Conservation (phyloP, 2,329 filamentous ascomycete genomes). For the Colletotrichum brevisporum region DNA sequence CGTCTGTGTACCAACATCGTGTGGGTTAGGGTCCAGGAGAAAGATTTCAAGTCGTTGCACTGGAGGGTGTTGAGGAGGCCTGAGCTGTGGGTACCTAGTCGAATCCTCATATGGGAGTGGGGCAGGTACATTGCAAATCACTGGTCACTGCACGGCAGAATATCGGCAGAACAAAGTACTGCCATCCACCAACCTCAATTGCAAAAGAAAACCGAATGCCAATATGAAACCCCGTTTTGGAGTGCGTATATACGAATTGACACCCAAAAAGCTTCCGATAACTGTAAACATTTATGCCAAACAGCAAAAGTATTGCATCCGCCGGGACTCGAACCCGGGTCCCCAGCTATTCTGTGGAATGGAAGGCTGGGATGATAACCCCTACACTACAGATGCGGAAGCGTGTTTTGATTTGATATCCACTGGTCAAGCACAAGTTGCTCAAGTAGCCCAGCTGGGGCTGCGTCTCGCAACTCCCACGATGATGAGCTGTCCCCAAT, state of each 20-base stretch:
- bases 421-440: not conserved
- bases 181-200: too few relatives aligned
- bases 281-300: not conserved
- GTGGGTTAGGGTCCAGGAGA: constrained; percentile 4
- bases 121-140: not conserved
- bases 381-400: constrained; percentile 22
- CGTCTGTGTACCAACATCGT: constrained; percentile 10
- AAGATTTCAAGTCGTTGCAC: constrained; percentile 15
- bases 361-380: constrained; percentile 33
- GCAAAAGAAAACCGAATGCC: too few relatives aligned
- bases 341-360: not conserved
- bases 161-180: too few relatives aligned
- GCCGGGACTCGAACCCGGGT: constrained; percentile 29
- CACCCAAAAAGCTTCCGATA: too few relatives aligned
- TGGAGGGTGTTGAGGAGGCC: constrained; percentile 10
- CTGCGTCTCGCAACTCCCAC: too few relatives aligned
- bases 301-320: not conserved
- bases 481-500: too few relatives aligned
- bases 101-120: not conserved
- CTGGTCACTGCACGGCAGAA: too few relatives aligned
- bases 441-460: not conserved
- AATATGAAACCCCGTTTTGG: too few relatives aligned
- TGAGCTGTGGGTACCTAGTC: constrained; percentile 6
- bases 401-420: not conserved
- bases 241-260: too few relatives aligned